Percentiles rank a stretch among this genome's conserved stretches.
Conservation (phyloP, 805 yeast species). For the Candida insectorum region DNA sequence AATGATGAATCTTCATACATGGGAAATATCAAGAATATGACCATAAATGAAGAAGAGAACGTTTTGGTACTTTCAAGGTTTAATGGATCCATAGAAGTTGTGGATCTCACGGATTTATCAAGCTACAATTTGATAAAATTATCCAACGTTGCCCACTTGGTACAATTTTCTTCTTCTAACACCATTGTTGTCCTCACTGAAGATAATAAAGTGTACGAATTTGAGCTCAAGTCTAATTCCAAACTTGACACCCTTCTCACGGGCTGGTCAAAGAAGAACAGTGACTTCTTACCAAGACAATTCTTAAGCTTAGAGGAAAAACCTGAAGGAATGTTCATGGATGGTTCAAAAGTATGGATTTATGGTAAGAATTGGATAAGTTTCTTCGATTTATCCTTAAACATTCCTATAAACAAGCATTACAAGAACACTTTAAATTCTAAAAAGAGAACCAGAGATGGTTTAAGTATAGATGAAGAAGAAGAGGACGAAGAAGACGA, state of each 20-base stretch:
- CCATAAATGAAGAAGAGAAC: slow-evolving; percentile 43
- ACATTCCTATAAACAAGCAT: slow-evolving; percentile 45
- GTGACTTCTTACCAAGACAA: slow-evolving; percentile 69
- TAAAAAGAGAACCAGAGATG: slow-evolving; percentile 44
- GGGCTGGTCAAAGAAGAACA: slow-evolving; percentile 75
- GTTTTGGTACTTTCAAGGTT: slow-evolving; percentile 57
- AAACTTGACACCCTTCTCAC: slow-evolving; percentile 46
- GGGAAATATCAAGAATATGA: slow-evolving; percentile 51
- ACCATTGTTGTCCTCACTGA: slow-evolving; percentile 65
- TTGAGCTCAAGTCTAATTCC: slow-evolving; percentile 32
- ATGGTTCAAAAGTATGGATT: slow-evolving; percentile 60
- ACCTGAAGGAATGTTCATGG: slow-evolving; percentile 67
- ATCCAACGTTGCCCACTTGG: slow-evolving; percentile 55
- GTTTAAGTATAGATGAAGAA: slow-evolving; percentile 31
- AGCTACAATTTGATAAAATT: slow-evolving; percentile 53
- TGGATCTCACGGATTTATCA: slow-evolving; percentile 24
- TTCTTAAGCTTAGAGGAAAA: slow-evolving; percentile 58
- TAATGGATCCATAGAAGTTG: slow-evolving; percentile 62
- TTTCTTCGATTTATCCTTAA: slow-evolving; percentile 61
- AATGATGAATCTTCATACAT: slow-evolving; percentile 31
- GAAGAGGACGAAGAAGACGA: slow-evolving; percentile 14
- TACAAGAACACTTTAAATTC: slow-evolving; percentile 22
- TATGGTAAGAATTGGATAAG: slow-evolving; percentile 84
- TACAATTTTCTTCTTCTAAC: slow-evolving; percentile 49
- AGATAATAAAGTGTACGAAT: slow-evolving; percentile 74